These are phyloP conservation scores for Mycena metata DNA, from an alignment of 768 basidiomycete genomes.

Conservation along the genomic window DNA sequence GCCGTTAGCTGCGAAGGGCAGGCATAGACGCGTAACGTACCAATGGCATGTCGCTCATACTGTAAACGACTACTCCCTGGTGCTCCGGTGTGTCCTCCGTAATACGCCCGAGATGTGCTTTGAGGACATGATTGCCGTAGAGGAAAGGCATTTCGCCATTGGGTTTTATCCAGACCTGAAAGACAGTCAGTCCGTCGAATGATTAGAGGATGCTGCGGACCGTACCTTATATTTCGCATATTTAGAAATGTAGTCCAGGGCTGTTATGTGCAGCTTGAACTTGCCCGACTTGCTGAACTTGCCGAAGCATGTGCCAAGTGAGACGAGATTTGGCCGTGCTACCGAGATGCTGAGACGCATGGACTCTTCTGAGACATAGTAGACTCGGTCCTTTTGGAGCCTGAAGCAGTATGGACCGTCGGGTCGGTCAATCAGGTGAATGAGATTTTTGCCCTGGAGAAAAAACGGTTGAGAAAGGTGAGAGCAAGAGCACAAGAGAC, in stretches of 20 bases:
- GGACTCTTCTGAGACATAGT: slow-evolving; percentile 94
- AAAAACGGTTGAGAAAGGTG: not conserved
- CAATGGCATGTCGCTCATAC: slow-evolving; percentile 94
- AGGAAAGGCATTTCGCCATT: slow-evolving; percentile 99
- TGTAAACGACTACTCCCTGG: slow-evolving; percentile 97
- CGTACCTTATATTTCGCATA: slow-evolving; percentile 98
- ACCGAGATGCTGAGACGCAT: slow-evolving; percentile 95
- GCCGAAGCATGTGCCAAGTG: slow-evolving; percentile 96
- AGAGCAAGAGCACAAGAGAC: slow-evolving; percentile 43
- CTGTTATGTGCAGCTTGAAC: slow-evolving; percentile 96
- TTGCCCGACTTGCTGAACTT: slow-evolving; percentile 98
- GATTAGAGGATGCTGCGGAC: not conserved
- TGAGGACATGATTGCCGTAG: slow-evolving; percentile 98
- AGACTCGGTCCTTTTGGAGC: slow-evolving; percentile 93
- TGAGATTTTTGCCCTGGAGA: slow-evolving; percentile 94
- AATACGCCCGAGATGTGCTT: slow-evolving; percentile 98
- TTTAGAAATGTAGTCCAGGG: slow-evolving; percentile 92
- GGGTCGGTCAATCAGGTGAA: slow-evolving; percentile 93
- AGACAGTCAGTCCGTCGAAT: slow-evolving; percentile 10
- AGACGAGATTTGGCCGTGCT: slow-evolving; percentile 92
- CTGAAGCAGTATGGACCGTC: slow-evolving; percentile 98
- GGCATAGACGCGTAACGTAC: slow-evolving; percentile 58
- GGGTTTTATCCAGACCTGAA: slow-evolving; percentile 97
- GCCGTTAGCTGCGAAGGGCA: slow-evolving; percentile 19
- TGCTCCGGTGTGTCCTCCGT: slow-evolving; percentile 99